Conservation (phyloP, 2,329 filamentous ascomycete species). For the Epichloe sylvatica region DNA sequence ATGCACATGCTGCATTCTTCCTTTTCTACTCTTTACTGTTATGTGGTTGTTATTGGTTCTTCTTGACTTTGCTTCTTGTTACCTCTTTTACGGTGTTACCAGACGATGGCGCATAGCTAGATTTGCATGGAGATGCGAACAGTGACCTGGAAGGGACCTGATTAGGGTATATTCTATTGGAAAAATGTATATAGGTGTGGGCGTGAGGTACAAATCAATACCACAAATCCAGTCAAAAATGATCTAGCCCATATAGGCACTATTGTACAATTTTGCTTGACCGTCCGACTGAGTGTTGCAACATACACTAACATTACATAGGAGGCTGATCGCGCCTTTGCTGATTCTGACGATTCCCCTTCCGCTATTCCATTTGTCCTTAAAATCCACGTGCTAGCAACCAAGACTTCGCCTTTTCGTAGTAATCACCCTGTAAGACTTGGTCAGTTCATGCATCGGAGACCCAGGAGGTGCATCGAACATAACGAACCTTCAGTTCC, state of each 20-base stretch:
- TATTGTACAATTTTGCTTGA: slow-evolving; percentile 8
- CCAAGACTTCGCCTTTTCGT: slow-evolving; percentile 18
- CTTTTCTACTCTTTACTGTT: neutral
- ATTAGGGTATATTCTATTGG: slow-evolving; percentile 1
- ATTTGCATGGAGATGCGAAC: slow-evolving; percentile 9
- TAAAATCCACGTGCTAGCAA: slow-evolving; percentile 23
- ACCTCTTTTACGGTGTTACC: slow-evolving; percentile 4
- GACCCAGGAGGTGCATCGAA: neutral
- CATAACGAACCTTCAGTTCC: slow-evolving; percentile 48
- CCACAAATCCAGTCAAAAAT: slow-evolving; percentile 2
- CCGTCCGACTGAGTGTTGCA: slow-evolving; percentile 1
- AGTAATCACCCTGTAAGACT: slow-evolving; percentile 19
- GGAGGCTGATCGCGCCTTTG: neutral
- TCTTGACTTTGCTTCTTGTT: neutral
- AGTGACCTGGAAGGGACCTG: slow-evolving; percentile 7
- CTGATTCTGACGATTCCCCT: neutral
- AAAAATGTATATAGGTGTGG: slow-evolving; percentile 14
- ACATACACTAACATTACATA: slow-evolving; percentile 5
- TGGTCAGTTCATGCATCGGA: slow-evolving; percentile 1
- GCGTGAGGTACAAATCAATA: slow-evolving; percentile 13
- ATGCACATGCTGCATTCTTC: neutral
- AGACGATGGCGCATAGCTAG: slow-evolving; percentile 12
- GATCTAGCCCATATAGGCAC: slow-evolving; percentile 3
- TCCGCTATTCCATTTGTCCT: neutral
- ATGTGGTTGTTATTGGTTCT: neutral